phyloP scores from a whole-genome alignment of 345 rosid species.

The Syzygium jambos region DNA sequence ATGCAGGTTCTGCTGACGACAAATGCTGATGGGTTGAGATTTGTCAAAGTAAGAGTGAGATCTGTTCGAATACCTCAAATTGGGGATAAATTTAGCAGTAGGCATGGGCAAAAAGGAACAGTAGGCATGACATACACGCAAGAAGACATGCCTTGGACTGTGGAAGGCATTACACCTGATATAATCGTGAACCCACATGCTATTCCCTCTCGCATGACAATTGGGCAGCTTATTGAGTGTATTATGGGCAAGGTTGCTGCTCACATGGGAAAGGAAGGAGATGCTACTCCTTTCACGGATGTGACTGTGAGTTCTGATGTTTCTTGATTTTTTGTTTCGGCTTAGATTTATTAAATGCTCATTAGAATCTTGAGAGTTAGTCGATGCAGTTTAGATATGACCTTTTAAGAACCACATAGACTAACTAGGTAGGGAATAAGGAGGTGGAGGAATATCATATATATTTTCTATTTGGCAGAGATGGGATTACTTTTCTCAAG shows the following conservation, averaged over 20 bases:
- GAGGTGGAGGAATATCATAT: neutral
- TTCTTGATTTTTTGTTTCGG: neutral
- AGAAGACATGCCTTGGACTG: conserved; percentile 99
- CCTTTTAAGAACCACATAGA: neutral
- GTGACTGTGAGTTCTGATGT: conserved; percentile 63
- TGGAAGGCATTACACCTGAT: conserved; percentile 93
- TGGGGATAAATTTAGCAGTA: conserved; percentile 96
- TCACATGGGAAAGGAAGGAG: conserved; percentile 99
- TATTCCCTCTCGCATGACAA: conserved; percentile 98
- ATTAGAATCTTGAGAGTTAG: neutral
- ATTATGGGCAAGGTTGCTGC: conserved; percentile 99
- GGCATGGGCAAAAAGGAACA: conserved; percentile 99
- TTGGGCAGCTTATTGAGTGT: conserved; percentile 98
- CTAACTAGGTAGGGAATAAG: neutral
- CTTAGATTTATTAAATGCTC: neutral
- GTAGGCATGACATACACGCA: conserved; percentile 98
- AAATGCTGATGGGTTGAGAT: conserved; percentile 96
- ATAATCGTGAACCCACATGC: conserved; percentile 97
- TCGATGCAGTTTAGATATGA: neutral
- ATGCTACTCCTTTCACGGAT: conserved; percentile 97
- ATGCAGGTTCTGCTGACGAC: conserved; percentile 86
- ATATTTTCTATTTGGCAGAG: neutral
- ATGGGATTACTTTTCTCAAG: neutral
- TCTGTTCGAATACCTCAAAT: conserved; percentile 96
- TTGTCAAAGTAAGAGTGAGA: conserved; percentile 96